Base-by-base conservation (phyloP, 2,329 filamentous ascomycete genomes). In the Fusarium cicatricum region DNA sequence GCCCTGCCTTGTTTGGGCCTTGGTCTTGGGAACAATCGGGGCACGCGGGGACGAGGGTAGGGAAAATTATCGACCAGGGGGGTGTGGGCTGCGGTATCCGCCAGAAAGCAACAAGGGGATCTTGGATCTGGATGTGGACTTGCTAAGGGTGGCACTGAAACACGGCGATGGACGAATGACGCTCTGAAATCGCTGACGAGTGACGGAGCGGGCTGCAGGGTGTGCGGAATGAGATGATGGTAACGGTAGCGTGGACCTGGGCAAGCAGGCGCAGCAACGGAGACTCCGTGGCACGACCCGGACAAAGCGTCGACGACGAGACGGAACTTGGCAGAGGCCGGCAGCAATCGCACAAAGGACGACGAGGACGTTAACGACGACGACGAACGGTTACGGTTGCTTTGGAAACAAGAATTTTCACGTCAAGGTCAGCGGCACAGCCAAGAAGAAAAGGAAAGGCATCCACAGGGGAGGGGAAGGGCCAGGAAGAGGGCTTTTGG, bases 1-100 rank as follows among this genome's bases (percentile, higher is more conserved):
- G 65, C 66, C 70, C 71, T 70, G 66, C 65, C 64, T 64, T 66
- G 62, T 70, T 70, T 71, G 55, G 68, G 68, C 64, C 65, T 68
- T 69, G 65, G 65, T 56, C 58, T 64, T 69, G 66, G 60, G 66
- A 68, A 69, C 66, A 69, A 68, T 69, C 66, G 66, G 66, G 64
- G 41, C 60, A 55, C 64, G 66, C 66, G 66, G 66, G 66, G 67
- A 70, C 70, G 62, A 72, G 66, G 69, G 70, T 68, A 71, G 63
- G 68, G 67, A 70, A 67, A 70, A 66, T 65, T 70, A 64, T 70
- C 56, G 63, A 65, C 67, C 55, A 66, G 23, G 67, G 69, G 67
- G 64, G 67, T 64, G 70, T 64, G 65, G 54, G 65, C 55, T 68
- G 47, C 66, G 53, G 67, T 68, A 68, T 69, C 63, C 65, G 63